phyloP scores from a whole-genome alignment of 2,329 filamentous ascomycete genomes.

The Lasiodiplodia citricola region DNA sequence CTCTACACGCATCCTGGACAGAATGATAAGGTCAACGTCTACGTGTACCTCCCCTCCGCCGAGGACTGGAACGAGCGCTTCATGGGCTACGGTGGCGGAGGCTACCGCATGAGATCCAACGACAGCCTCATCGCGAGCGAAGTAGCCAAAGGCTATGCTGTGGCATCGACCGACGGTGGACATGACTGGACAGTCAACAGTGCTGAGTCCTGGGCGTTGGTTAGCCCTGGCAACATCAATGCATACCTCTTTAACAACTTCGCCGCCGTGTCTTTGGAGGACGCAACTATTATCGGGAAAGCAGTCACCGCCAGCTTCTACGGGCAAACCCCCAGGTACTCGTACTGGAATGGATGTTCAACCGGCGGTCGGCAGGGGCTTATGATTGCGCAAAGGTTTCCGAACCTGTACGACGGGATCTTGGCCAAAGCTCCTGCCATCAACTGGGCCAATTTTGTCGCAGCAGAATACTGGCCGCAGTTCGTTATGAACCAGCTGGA shows the following conservation, averaged over 20 bases:
- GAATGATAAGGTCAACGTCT: conserved; percentile 41
- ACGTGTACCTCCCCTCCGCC: conserved; percentile 40
- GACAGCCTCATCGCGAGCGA: background rate
- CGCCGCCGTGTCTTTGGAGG: conserved; percentile 17
- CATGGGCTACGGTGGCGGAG: conserved; percentile 32
- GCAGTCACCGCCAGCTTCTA: conserved; percentile 25
- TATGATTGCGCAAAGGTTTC: conserved; percentile 46
- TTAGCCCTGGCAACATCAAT: conserved; percentile 26
- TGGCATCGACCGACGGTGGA: conserved; percentile 13
- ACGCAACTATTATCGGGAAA: conserved; percentile 30
- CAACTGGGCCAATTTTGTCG: conserved; percentile 38
- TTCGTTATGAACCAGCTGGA: conserved; percentile 38
- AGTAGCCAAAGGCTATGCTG: background rate
- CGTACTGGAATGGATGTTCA: conserved; percentile 47
- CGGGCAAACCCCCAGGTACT: conserved; percentile 37
- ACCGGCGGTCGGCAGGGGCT: conserved; percentile 46
- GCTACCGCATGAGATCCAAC: conserved; percentile 25
- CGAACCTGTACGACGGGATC: conserved; percentile 48
- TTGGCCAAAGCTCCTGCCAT: conserved; percentile 47
- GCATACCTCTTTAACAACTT: conserved; percentile 22
- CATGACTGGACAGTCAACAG: conserved; percentile 8
- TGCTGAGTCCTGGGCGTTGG: conserved; percentile 28
- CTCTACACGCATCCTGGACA: conserved; percentile 46
- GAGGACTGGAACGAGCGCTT: conserved; percentile 33
- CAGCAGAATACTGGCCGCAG: conserved; percentile 37